Base-by-base conservation (phyloP, 371 early-diverging fungal species). In the Fennellomyces sp. region DNA sequence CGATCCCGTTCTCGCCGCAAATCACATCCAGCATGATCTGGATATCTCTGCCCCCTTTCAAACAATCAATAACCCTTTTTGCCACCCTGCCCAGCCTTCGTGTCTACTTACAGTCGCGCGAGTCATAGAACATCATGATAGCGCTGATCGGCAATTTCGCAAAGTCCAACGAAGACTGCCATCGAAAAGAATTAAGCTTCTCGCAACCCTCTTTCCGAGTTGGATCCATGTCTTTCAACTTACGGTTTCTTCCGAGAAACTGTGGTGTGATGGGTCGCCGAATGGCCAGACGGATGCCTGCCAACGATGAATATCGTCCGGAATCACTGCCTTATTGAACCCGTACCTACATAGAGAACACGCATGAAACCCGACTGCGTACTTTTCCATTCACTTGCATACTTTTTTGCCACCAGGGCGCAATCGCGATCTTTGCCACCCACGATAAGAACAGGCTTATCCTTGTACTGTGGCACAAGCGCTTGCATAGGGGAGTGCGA, bases 61-160 rank as follows among this genome's bases (percentile, higher is more conserved):
- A 28, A 41, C 25, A 57, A 62, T 4, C 12, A 28, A 12, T 27
- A 33, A 38, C 15, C 13, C 38, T 39, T 15, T 15, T 2, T 42
- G 29, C n/a, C 25, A 36, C 10, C 5, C 21, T 36, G 29, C 0
- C 50, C 17, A 12, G 12, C 8, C 19, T 15, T 19, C 7, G 2
- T 28, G 13, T 11, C 2, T 15, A 56, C 70, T 60, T 77, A 80
- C 91, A 95, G 61, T 95, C 91, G 30, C 83, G 79, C 15, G 92
- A 88, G 68, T 95, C 96, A 64, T 95, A 89, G 72, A 94, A 91
- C 61, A 93, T 82, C 85, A 94, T 81, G 1, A 93, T 81, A 4
- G 91, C 91, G 27, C 85, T 76, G 58, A 92, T 82, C 21, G 88
- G 86, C 23, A 75, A 67, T 33, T 73, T 63, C 23, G 76, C 70